These are phyloP conservation scores for Metschnikowia colocasiae DNA, from an alignment of 805 yeast species.

Conservation along the genomic window DNA sequence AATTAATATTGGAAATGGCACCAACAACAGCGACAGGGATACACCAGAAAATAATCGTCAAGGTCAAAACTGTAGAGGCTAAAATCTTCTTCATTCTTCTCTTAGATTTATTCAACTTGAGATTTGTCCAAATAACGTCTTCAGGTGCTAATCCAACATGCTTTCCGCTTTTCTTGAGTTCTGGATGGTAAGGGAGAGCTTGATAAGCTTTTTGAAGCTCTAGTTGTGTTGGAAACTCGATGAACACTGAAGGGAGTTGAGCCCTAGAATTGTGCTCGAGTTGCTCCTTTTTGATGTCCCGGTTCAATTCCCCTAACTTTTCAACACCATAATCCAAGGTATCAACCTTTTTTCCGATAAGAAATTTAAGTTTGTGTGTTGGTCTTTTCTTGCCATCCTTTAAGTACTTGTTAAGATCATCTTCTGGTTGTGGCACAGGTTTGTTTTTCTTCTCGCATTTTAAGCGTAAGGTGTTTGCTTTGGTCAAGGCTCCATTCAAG, in stretches of 20 bases:
- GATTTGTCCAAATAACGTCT: slow-evolving; percentile 81
- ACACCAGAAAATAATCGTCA: slow-evolving; percentile 85
- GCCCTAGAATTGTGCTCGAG: slow-evolving; percentile 46
- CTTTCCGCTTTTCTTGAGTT: slow-evolving; percentile 46
- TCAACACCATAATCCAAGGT: slow-evolving; percentile 72
- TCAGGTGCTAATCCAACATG: slow-evolving; percentile 69
- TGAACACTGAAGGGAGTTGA: slow-evolving; percentile 64
- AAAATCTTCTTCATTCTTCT: slow-evolving; percentile 54
- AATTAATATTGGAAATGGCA: slow-evolving; percentile 80
- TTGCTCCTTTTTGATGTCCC: slow-evolving; percentile 60
- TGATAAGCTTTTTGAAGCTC: slow-evolving; percentile 90
- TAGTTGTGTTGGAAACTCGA: slow-evolving; percentile 78
- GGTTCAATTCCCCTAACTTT: slow-evolving; percentile 64
- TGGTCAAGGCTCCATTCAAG: slow-evolving; percentile 55
- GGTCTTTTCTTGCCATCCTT: slow-evolving; percentile 72
- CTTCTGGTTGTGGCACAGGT: slow-evolving; percentile 52
- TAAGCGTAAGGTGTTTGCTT: slow-evolving; percentile 53
- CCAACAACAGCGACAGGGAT: slow-evolving; percentile 98
- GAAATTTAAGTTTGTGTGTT: slow-evolving; percentile 65
- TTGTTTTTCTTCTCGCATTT: slow-evolving; percentile 58
- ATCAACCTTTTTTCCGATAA: slow-evolving; percentile 80
- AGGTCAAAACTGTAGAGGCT: slow-evolving; percentile 62
- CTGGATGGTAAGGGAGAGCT: slow-evolving; percentile 57
- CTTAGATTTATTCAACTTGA: slow-evolving; percentile 52
- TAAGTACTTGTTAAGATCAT: slow-evolving; percentile 60